Evolutionary conservation across 78 protist genomes (phyloP).

Genomic region (Creolimax fragrantissima): DNA sequence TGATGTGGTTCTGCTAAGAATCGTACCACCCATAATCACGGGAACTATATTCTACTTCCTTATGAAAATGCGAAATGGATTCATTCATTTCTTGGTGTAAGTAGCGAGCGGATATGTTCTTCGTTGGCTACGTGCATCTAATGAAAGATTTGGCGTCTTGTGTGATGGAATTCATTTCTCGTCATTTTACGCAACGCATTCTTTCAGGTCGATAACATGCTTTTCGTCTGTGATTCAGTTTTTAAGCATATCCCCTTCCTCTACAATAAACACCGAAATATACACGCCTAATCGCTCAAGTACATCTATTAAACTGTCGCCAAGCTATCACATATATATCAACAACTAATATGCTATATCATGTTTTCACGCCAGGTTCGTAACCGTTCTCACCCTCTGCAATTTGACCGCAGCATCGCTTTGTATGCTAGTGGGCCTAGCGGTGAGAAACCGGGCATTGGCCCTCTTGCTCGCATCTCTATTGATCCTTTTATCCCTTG

Average conservation of each 20-base stretch:
- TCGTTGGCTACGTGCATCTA: too few species aligned
- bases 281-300: too few species aligned
- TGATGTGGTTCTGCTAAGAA: slow-evolving; percentile 58
- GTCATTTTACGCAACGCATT: too few species aligned
- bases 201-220: too few species aligned
- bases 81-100: background rate
- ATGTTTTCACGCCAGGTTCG: too few species aligned
- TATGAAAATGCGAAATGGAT: background rate
- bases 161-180: slow-evolving; percentile 29
- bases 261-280: too few species aligned
- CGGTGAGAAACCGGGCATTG: slow-evolving; percentile 36
- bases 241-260: too few species aligned
- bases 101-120: too few species aligned
- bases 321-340: too few species aligned
- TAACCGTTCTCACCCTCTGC: slow-evolving; percentile 30
- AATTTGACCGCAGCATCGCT: slow-evolving; percentile 45
- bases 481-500: slow-evolving; percentile 35
- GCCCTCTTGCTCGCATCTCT: slow-evolving; percentile 52
- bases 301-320: too few species aligned
- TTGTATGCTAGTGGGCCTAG: slow-evolving; percentile 55
- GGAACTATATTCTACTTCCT: slow-evolving; percentile 38
- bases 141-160: slow-evolving; percentile 55
- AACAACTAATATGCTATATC: too few species aligned
- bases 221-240: too few species aligned
- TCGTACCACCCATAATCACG: slow-evolving; percentile 62